Evolutionary conservation across 768 basidiomycete species (phyloP), one percentile per base, ranked within the genome.

Genomic region (Russula virescens): DNA sequence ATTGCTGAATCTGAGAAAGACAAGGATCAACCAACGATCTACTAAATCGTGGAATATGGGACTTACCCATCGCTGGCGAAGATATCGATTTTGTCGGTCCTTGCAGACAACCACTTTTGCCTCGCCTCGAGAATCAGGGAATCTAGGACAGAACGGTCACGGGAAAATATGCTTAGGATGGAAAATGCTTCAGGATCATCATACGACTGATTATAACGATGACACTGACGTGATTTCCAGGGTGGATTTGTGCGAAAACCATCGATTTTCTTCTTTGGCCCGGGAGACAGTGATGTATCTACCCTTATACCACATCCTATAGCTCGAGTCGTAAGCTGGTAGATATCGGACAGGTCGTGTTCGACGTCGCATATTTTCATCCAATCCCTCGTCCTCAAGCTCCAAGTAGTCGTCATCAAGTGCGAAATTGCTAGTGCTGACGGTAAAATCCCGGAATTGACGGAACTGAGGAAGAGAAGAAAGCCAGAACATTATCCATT

Each of bases 401-500:
- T 62, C 64, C 65, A 76, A 62, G 0, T 71, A 73, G 43, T 69
- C 66, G 5, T 72, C 68, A 23, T 73, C 69, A 8, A 78, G 71
- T 70, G 76, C 70, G 74, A 80, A 66, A 69, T 68, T 69, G 21
- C 66, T 21, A 46, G 83, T 85, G 66, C 75, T 79, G 42, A 86
- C 74, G 49, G 83, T 72, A 28, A 87, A 75, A 60, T 80, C 77
- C 9, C 84, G 80, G 8, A 82, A 79, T 42, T 72, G 63, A 80
- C 79, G 73, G 84, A 84, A 88, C n/a, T 79, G 75, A 21, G 83
- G 79, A 46, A 83, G 83, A 55, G 78, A 77, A 5, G 85, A 82
- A 0, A 89, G 72, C 87, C 88, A 90, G 45, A 79, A 73, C 79
- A 88, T 80, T 68, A 89, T 77, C 88, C 88, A 90, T 43, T 79